Base-by-base conservation (phyloP, 2,329 filamentous ascomycete species). In the Colletotrichum sp. region DNA sequence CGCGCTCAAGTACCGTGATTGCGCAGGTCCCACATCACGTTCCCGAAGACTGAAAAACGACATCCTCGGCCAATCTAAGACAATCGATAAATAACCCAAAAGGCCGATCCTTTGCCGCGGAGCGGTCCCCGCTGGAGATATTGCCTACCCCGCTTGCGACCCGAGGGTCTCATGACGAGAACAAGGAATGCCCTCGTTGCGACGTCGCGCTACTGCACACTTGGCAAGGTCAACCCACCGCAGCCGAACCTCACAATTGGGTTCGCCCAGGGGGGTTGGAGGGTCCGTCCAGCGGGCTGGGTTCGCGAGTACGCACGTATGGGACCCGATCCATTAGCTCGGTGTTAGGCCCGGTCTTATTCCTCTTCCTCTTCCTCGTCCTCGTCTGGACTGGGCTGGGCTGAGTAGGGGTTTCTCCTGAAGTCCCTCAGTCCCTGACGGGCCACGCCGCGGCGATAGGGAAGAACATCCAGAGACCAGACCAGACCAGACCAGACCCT, bases 161-260 rank as follows among this genome's bases (percentile, higher is more conserved):
- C 71, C 71, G 64, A 74, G 70, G 34, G 44, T 76, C 26, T 73
- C 34, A 65, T 65, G 64, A 59, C 26, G 49, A 69, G 73, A 65
- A 65, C 73, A 76, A 65, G 73, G 73, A 65, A 68, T 16, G 7
- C 21, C 73, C 73, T 73, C 59, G 73, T 65, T 59, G 34, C 30
- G n/a, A 57, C 44, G 39, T 52, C 18, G 15, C 73, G 59, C 73
- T 76, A 76, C 70, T 76, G 59, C 73, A 69, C 44, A 10, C 44
- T 69, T 73, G 73, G 70, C 73, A 76, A 65, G 59, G 73, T 30
- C 64, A 28, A 65, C 28, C 70, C 57, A 39, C 65, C 26, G 24
- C 39, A 36, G 52, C 44, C 49, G 73, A 76, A 76, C 73, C 73
- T 76, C 64, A 64, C 70, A 26, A 73, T 76, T 73, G 70, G 70